phyloP scores from a whole-genome alignment of 148 eudicot species.

The Bassia scoparia region DNA sequence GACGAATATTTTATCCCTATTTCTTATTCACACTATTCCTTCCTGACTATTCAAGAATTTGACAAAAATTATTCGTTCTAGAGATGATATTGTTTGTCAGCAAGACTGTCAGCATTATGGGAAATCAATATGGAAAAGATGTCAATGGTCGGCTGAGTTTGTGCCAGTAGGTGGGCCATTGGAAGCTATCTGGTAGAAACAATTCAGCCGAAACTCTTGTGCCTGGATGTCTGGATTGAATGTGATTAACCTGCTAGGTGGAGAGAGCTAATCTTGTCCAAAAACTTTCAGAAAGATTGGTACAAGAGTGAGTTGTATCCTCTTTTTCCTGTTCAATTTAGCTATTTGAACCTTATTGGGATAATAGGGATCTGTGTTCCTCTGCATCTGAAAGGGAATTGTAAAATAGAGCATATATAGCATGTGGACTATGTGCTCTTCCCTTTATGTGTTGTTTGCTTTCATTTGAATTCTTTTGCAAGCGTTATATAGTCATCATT shows the following conservation, averaged over 20 bases:
- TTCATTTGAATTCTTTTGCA: background rate
- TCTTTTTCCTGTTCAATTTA: conserved; percentile 7
- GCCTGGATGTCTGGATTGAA: conserved; percentile 95
- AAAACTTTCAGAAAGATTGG: conserved; percentile 52
- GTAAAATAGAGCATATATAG: background rate
- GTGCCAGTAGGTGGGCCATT: conserved; percentile 68
- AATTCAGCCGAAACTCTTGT: conserved; percentile 51
- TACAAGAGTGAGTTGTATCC: conserved; percentile 49
- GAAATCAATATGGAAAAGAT: conserved; percentile 62
- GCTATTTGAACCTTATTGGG: background rate
- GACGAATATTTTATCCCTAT: conserved; percentile 64
- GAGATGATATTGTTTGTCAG: conserved; percentile 89
- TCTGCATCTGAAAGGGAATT: background rate
- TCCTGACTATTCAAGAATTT: conserved; percentile 61
- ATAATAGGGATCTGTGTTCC: conserved; percentile 1
- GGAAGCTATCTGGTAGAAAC: conserved; percentile 45
- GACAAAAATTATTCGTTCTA: conserved; percentile 71
- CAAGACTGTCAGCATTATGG: conserved; percentile 79
- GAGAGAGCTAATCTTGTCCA: conserved; percentile 64
- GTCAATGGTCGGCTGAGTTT: conserved; percentile 76
- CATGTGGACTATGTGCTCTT: background rate
- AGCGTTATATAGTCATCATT: background rate
- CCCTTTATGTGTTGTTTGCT: background rate
- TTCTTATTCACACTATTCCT: conserved; percentile 76
- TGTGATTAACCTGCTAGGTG: conserved; percentile 75